Evolutionary conservation across 2,329 filamentous ascomycete genomes (phyloP).

Genomic region (Chaetomiaceae sp.): DNA sequence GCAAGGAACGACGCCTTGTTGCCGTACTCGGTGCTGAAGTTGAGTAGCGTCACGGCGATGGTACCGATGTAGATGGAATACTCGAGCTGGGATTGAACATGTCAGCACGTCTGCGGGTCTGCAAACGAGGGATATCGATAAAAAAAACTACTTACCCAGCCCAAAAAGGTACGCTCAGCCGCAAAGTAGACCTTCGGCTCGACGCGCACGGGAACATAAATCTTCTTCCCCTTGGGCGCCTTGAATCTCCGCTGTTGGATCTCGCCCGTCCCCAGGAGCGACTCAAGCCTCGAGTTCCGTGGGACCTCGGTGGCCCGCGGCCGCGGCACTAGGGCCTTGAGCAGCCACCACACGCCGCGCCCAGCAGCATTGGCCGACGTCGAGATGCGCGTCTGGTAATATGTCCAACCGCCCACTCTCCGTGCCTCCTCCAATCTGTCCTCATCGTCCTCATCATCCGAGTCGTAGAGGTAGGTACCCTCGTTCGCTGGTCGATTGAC

Average conservation of each 20-base stretch:
- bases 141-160: constrained; percentile 62
- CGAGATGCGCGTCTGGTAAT: constrained; percentile 58
- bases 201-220: constrained; percentile 91
- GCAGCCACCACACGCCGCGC: constrained; percentile 38
- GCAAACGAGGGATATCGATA: not conserved
- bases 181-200: constrained; percentile 98
- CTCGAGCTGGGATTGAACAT: constrained; percentile 63
- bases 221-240: constrained; percentile 79
- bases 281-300: constrained; percentile 49
- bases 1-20: constrained; percentile 59
- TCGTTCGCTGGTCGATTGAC: constrained; percentile 54
- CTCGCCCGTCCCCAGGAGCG: constrained; percentile 52
- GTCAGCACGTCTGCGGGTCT: not conserved
- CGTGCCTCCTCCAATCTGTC: constrained; percentile 75
- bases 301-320: constrained; percentile 55
- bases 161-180: constrained; percentile 90
- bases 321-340: constrained; percentile 51
- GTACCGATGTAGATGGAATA: constrained; percentile 92
- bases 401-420: constrained; percentile 70
- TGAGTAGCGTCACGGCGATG: constrained; percentile 77
- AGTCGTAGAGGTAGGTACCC: constrained; percentile 89
- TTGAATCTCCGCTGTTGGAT: constrained; percentile 59
- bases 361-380: constrained; percentile 42
- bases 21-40: constrained; percentile 62
- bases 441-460: constrained; percentile 77